A percentile compares a stretch with the other conserved stretches of the same genome.
These are phyloP conservation scores for Neopestalotiopsis rosae DNA, from an alignment of 2,329 filamentous ascomycete genomes.

Conservation along the genomic window DNA sequence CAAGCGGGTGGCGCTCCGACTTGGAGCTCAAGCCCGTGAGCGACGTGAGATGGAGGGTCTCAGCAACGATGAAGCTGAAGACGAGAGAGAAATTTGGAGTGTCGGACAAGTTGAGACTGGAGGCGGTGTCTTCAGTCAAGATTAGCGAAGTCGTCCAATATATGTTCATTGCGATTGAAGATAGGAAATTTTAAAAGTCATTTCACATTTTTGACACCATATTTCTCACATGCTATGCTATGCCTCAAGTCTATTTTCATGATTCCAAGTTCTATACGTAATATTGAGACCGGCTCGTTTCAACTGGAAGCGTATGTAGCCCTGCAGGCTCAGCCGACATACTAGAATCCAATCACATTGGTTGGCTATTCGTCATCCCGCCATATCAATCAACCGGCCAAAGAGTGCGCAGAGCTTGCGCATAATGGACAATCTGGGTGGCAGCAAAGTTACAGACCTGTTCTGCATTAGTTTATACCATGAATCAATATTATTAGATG, in stretches of 20 bases:
- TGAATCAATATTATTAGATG: not conserved
- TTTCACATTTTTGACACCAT: not conserved
- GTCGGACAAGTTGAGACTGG: constrained; percentile 85
- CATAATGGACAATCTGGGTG: not conserved
- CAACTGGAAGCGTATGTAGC: no score
- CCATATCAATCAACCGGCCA: no score
- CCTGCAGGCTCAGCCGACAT: no score
- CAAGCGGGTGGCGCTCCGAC: constrained; percentile 84
- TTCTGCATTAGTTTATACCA: not conserved
- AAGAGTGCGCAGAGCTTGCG: not conserved
- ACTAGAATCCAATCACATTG: no score
- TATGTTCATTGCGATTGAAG: not conserved
- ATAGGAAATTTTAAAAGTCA: constrained; percentile 1
- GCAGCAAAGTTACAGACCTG: not conserved
- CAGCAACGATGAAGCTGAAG: constrained; percentile 89
- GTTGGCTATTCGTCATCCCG: no score
- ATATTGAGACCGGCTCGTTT: not conserved
- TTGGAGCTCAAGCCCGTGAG: constrained; percentile 88
- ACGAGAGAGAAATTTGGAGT: constrained; percentile 95
- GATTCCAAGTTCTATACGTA: not conserved
- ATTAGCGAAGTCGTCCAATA: constrained; percentile 25
- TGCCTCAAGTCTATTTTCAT: not conserved
- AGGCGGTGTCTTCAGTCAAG: constrained; percentile 61
- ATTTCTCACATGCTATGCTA: not conserved
- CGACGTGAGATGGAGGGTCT: constrained; percentile 75